Base-by-base conservation (phyloP, 352 stramenopile genomes). In the Phytophthora syringae region DNA sequence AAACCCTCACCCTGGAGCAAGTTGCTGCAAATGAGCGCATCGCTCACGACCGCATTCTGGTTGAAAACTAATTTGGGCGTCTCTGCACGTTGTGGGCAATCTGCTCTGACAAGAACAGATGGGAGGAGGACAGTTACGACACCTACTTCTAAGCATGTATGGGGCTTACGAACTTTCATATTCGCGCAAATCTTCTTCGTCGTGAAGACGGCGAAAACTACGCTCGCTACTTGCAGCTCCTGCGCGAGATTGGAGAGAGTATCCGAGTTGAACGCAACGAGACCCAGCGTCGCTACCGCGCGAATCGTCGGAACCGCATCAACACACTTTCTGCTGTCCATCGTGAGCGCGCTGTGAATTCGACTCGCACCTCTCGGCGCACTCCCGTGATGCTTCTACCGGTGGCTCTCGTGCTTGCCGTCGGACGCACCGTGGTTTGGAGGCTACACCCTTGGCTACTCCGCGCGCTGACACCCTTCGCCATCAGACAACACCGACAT, bases 161-260 rank as follows among this genome's bases (percentile, higher is more conserved):
- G 39, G 59, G 58, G 0, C 32, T 67, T 2, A 77, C 60, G 2
- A 77, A 77, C 24, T 76, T 69, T 30, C 63, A 70, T 37, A 21
- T 67, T 25, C 39, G 32, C 13, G 13, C 51, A 13, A 43, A 55
- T 20, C 53, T 57, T 18, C 53, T 73, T 7, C 58, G 63, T 11
- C 32, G 40, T 28, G 40, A 59, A 1, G 68, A 73, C 16, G 37
- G 18, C 0, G 52, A 71, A 3, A 57, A 56, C 13, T 73, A 73
- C 18, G 36, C 44, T 4, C 55, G 44, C 34, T 63, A 63, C 11
- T n/a, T 63, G 24, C 34, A 64, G 37, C 45, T 34, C 0, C 24
- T 64, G 11, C 9, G 7, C 9, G 43, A 57, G 3, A 57, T 56
- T 24, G 32, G 45, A 4, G 18, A 51, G 18, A 51, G 13, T 49